These are phyloP conservation scores for Penicillium maclennaniae DNA, from an alignment of 495 filamentous ascomycete genomes.

Conservation along the genomic window DNA sequence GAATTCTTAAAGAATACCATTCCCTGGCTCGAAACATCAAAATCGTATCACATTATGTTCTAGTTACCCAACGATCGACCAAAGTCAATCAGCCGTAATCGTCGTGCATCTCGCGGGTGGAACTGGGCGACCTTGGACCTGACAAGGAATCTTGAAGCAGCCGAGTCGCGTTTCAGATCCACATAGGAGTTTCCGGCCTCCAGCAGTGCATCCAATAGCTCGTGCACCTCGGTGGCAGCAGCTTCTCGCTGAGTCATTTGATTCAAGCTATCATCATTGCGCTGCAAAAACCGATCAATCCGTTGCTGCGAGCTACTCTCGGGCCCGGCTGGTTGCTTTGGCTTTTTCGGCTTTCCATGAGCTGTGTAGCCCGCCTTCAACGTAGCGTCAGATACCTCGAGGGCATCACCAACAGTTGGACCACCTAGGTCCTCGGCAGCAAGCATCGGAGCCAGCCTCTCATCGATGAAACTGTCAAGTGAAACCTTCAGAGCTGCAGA, in stretches of 20 bases:
- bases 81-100: conserved; percentile 78
- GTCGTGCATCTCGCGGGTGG: conserved; percentile 75
- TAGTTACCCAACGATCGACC: conserved; percentile 69
- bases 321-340: conserved; percentile 43
- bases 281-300: conserved; percentile 71
- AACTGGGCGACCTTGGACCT: conserved; percentile 81
- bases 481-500: conserved; percentile 55
- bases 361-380: conserved; percentile 68
- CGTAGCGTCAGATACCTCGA: conserved; percentile 57
- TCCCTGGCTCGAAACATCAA: background rate
- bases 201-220: conserved; percentile 59
- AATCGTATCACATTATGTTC: conserved; percentile 4
- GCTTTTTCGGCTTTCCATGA: conserved; percentile 65
- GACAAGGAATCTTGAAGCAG: conserved; percentile 77
- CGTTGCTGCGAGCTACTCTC: conserved; percentile 55
- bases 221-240: conserved; percentile 62
- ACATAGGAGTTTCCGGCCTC: conserved; percentile 67
- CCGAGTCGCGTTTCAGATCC: conserved; percentile 67
- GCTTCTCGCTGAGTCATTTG: conserved; percentile 56
- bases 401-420: conserved; percentile 72
- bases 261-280: conserved; percentile 26
- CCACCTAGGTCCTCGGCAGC: conserved; percentile 85
- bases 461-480: conserved; percentile 68
- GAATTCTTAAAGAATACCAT: conserved; percentile 19
- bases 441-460: conserved; percentile 72